Conservation (phyloP, 176 grass and related monocot genomes). For the Pontederia crassipes region DNA sequence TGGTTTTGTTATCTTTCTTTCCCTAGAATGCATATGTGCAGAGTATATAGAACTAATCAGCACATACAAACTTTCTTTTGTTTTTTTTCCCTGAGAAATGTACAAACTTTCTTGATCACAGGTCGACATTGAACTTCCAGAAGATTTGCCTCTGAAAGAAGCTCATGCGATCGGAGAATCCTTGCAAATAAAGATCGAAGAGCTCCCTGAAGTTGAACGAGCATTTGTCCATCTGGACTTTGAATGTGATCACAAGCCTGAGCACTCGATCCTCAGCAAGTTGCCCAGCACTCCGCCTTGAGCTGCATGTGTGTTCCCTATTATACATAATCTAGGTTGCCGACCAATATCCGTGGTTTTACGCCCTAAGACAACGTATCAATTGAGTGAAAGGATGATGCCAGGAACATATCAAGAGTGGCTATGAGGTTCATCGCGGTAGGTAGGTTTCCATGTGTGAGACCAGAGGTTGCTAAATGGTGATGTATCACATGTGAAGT, state of each 20-base stretch:
- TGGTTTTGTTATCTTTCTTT: no score
- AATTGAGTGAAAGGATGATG: no score
- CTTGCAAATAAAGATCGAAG: slow-evolving; percentile 19
- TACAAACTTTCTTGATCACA: not conserved
- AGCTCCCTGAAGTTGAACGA: slow-evolving; percentile 22
- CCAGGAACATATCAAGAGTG: no score
- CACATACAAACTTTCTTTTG: not conserved
- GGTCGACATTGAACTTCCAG: slow-evolving; percentile 23
- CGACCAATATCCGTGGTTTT: no score
- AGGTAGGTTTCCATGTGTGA: no score
- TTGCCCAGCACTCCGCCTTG: not conserved
- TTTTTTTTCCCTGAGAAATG: not conserved
- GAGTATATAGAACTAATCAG: no score
- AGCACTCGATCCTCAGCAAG: slow-evolving; percentile 5
- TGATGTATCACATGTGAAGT: no score
- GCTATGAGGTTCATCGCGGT: no score
- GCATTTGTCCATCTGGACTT: slow-evolving; percentile 27
- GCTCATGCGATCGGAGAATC: slow-evolving; percentile 21
- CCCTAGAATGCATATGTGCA: no score
- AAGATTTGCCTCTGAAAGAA: slow-evolving; percentile 15
- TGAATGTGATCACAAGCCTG: slow-evolving; percentile 19
- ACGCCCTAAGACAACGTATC: no score
- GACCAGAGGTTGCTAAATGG: no score
- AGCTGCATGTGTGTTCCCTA: not conserved
- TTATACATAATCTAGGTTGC: no score